A percentile compares a stretch with the other conserved stretches of the same genome.
Evolutionary conservation across 352 stramenopile genomes (phyloP).

Genomic region (Thalassiosira livingstoniorum): DNA sequence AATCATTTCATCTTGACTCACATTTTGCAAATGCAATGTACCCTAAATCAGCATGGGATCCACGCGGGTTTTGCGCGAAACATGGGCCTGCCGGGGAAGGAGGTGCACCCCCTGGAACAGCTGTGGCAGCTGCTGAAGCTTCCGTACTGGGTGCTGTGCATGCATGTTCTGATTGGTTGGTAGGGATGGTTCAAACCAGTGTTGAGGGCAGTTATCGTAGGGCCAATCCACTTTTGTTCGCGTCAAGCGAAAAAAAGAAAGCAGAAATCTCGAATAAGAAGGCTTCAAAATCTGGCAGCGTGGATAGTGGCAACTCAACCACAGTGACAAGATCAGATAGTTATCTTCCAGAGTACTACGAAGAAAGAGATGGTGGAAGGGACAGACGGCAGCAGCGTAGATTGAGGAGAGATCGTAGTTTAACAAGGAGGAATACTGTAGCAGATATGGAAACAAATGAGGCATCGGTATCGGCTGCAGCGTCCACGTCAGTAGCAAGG

Average conservation of each 20-base stretch:
- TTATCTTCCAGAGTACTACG: slow-evolving; percentile 32
- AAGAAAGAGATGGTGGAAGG: slow-evolving; percentile 31
- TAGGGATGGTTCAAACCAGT: slow-evolving; percentile 50
- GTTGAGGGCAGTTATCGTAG: slow-evolving; percentile 63
- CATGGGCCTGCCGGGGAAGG: slow-evolving; percentile 82
- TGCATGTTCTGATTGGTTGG: slow-evolving; percentile 75
- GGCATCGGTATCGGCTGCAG: not conserved
- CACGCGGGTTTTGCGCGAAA: slow-evolving; percentile 92
- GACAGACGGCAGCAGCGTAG: slow-evolving; percentile 12
- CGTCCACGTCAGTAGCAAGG: not conserved
- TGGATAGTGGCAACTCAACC: not conserved
- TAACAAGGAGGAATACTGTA: slow-evolving; percentile 49
- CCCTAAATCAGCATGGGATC: slow-evolving; percentile 96
- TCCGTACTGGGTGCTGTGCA: slow-evolving; percentile 62
- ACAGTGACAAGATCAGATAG: slow-evolving; percentile 14
- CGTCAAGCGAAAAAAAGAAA: too few species aligned
- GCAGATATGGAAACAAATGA: slow-evolving; percentile 41
- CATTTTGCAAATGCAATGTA: too few species aligned
- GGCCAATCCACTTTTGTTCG: slow-evolving; percentile 46
- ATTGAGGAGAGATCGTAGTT: slow-evolving; percentile 26
- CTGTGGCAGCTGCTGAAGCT: slow-evolving; percentile 18
- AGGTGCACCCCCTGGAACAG: slow-evolving; percentile 20
- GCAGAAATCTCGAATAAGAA: too few species aligned
- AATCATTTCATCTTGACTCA: too few species aligned
- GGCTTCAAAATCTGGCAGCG: too few species aligned